phyloP scores from a whole-genome alignment of 139 green algal species.

The Zygnema cylindricum region DNA sequence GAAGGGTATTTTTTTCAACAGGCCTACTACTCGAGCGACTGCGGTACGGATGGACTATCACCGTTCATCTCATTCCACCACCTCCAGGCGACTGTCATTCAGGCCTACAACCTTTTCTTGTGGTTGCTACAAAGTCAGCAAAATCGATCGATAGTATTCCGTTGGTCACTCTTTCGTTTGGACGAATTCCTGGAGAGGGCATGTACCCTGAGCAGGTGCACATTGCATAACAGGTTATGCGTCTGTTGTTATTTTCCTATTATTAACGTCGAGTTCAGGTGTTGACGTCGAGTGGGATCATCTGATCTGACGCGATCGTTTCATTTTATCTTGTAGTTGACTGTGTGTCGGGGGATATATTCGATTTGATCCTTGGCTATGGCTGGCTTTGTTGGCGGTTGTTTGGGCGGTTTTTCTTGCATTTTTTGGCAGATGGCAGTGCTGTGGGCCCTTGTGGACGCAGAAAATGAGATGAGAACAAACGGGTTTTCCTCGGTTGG shows the following conservation, averaged over 20 bases:
- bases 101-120: background rate
- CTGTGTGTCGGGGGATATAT: no score
- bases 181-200: background rate
- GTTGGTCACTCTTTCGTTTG: conserved; percentile 1
- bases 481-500: background rate
- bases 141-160: background rate
- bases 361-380: no score
- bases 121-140: background rate
- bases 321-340: no score
- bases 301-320: no score
- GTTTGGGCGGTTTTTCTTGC: no score
- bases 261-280: no score
- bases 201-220: conserved; percentile 13
- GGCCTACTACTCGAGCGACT: conserved; percentile 7
- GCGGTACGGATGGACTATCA: background rate
- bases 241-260: background rate
- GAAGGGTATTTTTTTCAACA: no score
- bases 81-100: background rate
- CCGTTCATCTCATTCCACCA: conserved; percentile 12
- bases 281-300: no score
- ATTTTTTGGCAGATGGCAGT: conserved; percentile 18
- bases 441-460: background rate
- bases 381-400: no score
- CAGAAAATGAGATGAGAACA: conserved; percentile 11
- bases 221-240: background rate